Evolutionary conservation across 2,329 filamentous ascomycete genomes (phyloP), one percentile per base, ranked within the genome.

Genomic region (Phyllosticta capitalensis): DNA sequence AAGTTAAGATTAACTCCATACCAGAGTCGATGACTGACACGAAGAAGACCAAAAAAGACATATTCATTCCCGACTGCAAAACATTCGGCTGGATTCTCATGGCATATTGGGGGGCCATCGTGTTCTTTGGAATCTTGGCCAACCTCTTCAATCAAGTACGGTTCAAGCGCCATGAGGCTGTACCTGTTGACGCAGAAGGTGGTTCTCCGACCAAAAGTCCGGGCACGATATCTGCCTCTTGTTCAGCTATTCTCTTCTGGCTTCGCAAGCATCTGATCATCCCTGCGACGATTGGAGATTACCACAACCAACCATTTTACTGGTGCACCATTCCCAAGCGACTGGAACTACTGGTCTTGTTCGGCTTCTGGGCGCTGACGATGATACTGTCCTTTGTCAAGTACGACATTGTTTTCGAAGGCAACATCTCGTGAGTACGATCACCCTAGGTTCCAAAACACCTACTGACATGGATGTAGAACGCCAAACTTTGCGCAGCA

Each of bases 271-370:
- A 76, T 63, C 53, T 81, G 9, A 69, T 77, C 9, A 66, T 77
- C 9, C 76, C 79, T 3, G 72, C 76, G 1, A 70, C 77, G 0
- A 72, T 79, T 45, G 72, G 73, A 22, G 68, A 72, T 14, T 71
- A 74, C 52, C 73, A 73, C 49, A 74, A 75, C 22, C 73, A 75
- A 28, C 67, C 71, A 0, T 63, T 77, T 1, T 70, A 74, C 6
- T 76, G 73, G 63, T 76, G 73, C 62, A 78, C 76, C 1, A 74
- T 81, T 38, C 78, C 79, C 2, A 77, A 76, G 1, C 75, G 79
- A 10, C 69, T 78, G 0, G 78, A 81, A 58, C 73, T 73, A 5
- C 62, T 81, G 1, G 69, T 77, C 1, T 71, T 81, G 3, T 33
- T 70, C 1, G 63, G 72, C 0, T 81, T 78, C 62, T 76, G 79